Evolutionary conservation across 495 filamentous ascomycete genomes (phyloP).

Genomic region (Parmelia sp.): DNA sequence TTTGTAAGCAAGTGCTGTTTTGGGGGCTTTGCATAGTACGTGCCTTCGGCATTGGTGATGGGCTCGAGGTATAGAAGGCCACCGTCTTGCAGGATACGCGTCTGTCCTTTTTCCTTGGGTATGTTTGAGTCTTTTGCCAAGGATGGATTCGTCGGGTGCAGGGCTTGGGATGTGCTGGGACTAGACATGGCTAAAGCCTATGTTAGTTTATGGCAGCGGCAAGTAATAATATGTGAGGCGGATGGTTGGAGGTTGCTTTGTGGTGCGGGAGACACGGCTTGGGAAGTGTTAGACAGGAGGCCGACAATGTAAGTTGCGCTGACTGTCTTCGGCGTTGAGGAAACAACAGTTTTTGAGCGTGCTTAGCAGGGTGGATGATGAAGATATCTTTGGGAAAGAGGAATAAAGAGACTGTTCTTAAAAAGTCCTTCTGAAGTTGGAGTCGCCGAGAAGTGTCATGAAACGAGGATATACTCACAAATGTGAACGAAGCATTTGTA

Average conservation of each 20-base stretch:
- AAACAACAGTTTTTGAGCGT: not conserved
- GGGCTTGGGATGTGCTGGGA: not conserved
- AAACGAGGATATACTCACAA: not conserved
- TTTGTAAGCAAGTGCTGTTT: not conserved
- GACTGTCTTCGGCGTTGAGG: not conserved
- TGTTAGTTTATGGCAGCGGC: not conserved
- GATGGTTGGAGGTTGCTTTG: not conserved
- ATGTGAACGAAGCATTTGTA: no score
- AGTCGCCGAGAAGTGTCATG: not conserved
- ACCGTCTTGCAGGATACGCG: not conserved
- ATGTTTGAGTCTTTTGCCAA: not conserved
- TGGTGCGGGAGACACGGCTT: not conserved
- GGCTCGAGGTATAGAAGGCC: not conserved
- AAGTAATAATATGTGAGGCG: not conserved
- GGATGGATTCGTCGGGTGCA: not conserved
- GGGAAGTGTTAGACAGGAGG: not conserved
- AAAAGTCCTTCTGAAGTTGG: not conserved
- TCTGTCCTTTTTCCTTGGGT: constrained; percentile 1
- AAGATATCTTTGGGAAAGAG: no score
- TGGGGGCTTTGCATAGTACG: not conserved
- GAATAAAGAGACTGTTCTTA: not conserved
- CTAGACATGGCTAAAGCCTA: not conserved
- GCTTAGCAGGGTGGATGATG: not conserved
- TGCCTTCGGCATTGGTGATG: not conserved
- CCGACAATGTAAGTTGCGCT: not conserved